Evolutionary conservation across 805 yeast genomes (phyloP), one percentile per base, ranked within the genome.

Genomic region (Sugiyamaella chiloensis): DNA sequence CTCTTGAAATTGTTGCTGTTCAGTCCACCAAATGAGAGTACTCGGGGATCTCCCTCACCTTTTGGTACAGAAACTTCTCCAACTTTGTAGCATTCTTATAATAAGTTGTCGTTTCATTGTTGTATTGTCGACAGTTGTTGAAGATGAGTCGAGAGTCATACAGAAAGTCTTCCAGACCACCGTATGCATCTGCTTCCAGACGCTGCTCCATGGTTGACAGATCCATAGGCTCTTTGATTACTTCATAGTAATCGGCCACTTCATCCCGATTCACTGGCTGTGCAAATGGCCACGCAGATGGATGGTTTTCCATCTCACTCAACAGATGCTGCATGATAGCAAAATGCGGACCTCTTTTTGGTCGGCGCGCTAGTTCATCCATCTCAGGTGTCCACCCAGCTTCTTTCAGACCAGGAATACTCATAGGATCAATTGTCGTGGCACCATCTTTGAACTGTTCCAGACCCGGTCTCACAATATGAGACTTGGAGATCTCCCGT

Each of bases 311-410:
- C 70, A 93, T 65, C 61, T 93, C 99, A 5, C 88, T 80, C 35
- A 93, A 73, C 14, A 93, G 67, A 47, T 88, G 88, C 58, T 87
- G 87, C 95, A 93, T 90, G 52, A 85, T 85, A 39, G 93, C 93
- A 69, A 87, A 87, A 69, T 93, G 97, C 7, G 97, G 96, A 1
- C 95, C 87, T 47, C 96, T 73, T 64, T 89, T 88, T 1, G 99
- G 98, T 61, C 88, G 79, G 60, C 95, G 91, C 0, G 98, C 98
- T 50, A 93, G 70, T 57, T 88, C 91, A 65, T 93, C 99, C 96
- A 93, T 90, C 65, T 91, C 99, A 30, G 91, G 93, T 26, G 95
- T 87, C 99, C 99, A 93, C 0, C 99, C 99, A 3, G 95, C 86
- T 63, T 90, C 98, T 55, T 78, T 75, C 42, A 93, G 72, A 0